Conservation (phyloP, 495 filamentous ascomycete genomes). For the Penicillium riverlandense region DNA sequence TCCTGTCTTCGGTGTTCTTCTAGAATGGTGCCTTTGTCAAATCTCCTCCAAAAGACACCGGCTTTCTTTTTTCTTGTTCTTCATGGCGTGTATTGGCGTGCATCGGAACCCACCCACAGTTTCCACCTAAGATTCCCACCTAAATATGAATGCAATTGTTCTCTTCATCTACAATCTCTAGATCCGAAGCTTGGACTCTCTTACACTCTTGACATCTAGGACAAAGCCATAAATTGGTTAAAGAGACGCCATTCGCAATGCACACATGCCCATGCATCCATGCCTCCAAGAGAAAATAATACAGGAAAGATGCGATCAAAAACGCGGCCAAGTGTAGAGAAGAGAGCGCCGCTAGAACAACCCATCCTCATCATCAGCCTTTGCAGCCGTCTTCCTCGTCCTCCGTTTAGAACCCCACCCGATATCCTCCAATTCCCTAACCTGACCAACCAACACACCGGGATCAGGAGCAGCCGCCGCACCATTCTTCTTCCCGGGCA, state of each 20-base stretch:
- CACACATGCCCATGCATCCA: slow-evolving; percentile 8
- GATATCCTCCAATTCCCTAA: slow-evolving; percentile 27
- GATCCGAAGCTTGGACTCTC: not conserved
- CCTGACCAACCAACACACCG: slow-evolving; percentile 18
- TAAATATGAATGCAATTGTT: slow-evolving; percentile 11
- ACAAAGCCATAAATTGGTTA: not conserved
- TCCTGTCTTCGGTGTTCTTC: slow-evolving; percentile 3
- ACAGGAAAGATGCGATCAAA: too few relatives aligned
- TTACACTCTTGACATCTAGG: not conserved
- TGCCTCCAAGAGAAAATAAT: not conserved
- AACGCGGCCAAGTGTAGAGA: too few relatives aligned
- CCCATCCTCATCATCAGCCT: slow-evolving; percentile 11
- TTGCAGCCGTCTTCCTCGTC: slow-evolving; percentile 29
- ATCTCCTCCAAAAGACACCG: not conserved
- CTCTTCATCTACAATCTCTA: not conserved
- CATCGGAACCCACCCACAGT: slow-evolving; percentile 12
- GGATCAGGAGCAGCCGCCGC: slow-evolving; percentile 9
- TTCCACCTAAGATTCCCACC: slow-evolving; percentile 18
- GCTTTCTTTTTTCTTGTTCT: slow-evolving; percentile 4
- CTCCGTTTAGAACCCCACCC: slow-evolving; percentile 32
- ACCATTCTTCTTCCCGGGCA: slow-evolving; percentile 17
- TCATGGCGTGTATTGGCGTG: slow-evolving; percentile 15
- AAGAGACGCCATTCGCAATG: slow-evolving; percentile 17
- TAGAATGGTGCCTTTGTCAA: not conserved
- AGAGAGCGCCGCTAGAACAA: too few relatives aligned